Conservation (phyloP, 768 basidiomycete genomes). For the Hericium coralloides region DNA sequence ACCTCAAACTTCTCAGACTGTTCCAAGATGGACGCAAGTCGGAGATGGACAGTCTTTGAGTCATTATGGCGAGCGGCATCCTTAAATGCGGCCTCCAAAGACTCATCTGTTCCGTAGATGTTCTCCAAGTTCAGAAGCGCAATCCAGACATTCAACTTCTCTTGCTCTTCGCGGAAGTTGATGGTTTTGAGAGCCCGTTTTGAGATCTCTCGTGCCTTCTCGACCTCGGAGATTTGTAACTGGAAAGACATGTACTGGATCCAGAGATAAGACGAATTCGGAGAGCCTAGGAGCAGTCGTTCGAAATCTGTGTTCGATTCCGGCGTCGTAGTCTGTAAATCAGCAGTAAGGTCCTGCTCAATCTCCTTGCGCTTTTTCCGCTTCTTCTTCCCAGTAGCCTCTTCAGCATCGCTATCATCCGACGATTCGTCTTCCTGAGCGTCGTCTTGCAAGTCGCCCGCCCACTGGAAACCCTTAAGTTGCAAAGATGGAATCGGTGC, state of each 20-base stretch:
- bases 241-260: constrained; percentile 99
- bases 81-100: constrained; percentile 74
- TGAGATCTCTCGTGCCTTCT: constrained; percentile 86
- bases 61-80: constrained; percentile 89
- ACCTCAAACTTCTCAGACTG: constrained; percentile 80
- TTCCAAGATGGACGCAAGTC: constrained; percentile 77
- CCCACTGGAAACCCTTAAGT: constrained; percentile 70
- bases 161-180: constrained; percentile 91
- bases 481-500: constrained; percentile 31
- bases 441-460: constrained; percentile 26
- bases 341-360: constrained; percentile 75
- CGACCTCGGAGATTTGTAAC: constrained; percentile 90
- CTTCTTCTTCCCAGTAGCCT: constrained; percentile 47
- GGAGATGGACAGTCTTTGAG: constrained; percentile 82
- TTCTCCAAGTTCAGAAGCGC: constrained; percentile 94
- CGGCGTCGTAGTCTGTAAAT: constrained; percentile 78
- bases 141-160: constrained; percentile 96
- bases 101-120: constrained; percentile 79
- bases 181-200: constrained; percentile 80
- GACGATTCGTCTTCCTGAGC: constrained; percentile 36
- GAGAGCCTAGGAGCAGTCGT: constrained; percentile 82
- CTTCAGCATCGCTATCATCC: constrained; percentile 40
- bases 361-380: constrained; percentile 63
- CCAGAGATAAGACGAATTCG: constrained; percentile 97
- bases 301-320: constrained; percentile 95